Percentiles rank a stretch among this genome's conserved stretches.
Evolutionary conservation across 2,329 filamentous ascomycete genomes (phyloP).

Genomic region (Ceratocystis cacaofunesta): DNA sequence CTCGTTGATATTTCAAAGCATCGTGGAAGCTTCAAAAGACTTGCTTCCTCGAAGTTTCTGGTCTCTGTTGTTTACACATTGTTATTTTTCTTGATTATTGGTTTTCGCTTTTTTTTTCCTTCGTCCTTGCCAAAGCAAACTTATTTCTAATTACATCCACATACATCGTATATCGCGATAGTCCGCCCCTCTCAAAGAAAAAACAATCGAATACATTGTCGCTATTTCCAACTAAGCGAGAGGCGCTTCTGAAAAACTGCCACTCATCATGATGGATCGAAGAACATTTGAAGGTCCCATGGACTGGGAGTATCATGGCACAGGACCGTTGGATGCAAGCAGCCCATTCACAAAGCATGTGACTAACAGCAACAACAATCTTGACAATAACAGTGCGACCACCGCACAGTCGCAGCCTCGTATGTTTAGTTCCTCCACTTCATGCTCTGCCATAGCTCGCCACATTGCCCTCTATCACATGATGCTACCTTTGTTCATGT

Average conservation of each 20-base stretch:
- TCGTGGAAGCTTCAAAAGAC: too few species aligned
- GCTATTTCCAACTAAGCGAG: neutral
- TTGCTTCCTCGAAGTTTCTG: too few species aligned
- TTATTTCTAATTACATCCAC: too few species aligned
- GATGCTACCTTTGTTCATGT: too few species aligned
- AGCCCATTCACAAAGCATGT: slow-evolving; percentile 38
- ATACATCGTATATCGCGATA: too few species aligned
- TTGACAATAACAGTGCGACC: neutral
- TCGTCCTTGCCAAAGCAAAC: too few species aligned
- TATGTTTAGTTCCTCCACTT: neutral
- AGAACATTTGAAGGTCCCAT: slow-evolving; percentile 46
- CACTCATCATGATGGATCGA: slow-evolving; percentile 30
- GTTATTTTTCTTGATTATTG: too few species aligned
- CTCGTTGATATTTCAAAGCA: too few species aligned
- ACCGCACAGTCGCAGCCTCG: neutral
- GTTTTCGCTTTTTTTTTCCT: too few species aligned
- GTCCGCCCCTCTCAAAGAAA: too few species aligned
- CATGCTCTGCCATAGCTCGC: neutral
- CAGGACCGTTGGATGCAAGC: slow-evolving; percentile 42
- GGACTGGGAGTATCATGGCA: slow-evolving; percentile 51
- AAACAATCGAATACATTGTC: neutral
- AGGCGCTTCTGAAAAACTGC: too few species aligned
- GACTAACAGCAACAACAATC: slow-evolving; percentile 20
- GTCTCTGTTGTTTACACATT: too few species aligned
- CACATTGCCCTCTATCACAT: neutral